These are phyloP conservation scores for Aquilaria malaccensis DNA, from an alignment of 345 rosid genomes.

Conservation along the genomic window DNA sequence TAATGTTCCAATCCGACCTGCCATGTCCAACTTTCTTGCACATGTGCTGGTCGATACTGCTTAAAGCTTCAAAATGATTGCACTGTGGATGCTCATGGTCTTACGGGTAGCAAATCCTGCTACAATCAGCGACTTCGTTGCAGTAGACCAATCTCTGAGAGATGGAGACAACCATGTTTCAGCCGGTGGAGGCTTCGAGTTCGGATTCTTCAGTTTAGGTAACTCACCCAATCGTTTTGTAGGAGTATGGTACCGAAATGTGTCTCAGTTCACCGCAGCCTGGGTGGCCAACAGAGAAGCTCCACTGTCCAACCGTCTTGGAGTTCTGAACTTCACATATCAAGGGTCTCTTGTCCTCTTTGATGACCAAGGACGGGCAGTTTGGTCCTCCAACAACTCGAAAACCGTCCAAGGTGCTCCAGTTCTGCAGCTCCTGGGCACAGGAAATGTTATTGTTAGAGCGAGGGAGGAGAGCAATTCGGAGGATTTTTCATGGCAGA, in stretches of 20 bases:
- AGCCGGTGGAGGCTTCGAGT: constrained; percentile 19
- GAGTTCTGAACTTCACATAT: constrained; percentile 15
- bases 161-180: constrained; percentile 7
- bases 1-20: too few species aligned
- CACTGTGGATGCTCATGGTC: background rate
- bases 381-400: constrained; percentile 34
- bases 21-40: too few species aligned
- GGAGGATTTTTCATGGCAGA: constrained; percentile 25
- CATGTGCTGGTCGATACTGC: too few species aligned
- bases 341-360: constrained; percentile 27
- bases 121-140: constrained; percentile 1
- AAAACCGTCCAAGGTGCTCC: constrained; percentile 12
- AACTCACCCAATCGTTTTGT: constrained; percentile 24
- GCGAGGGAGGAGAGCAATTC: constrained; percentile 8
- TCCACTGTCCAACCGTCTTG: constrained; percentile 18
- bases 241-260: constrained; percentile 37
- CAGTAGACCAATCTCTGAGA: background rate
- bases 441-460: constrained; percentile 40
- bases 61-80: too few species aligned
- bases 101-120: background rate
- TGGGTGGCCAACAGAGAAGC: constrained; percentile 46
- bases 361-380: constrained; percentile 1
- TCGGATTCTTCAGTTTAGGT: constrained; percentile 23
- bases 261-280: constrained; percentile 14
- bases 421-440: constrained; percentile 25